Conservation (phyloP, 495 filamentous ascomycete species). For the Podospora sp. region DNA sequence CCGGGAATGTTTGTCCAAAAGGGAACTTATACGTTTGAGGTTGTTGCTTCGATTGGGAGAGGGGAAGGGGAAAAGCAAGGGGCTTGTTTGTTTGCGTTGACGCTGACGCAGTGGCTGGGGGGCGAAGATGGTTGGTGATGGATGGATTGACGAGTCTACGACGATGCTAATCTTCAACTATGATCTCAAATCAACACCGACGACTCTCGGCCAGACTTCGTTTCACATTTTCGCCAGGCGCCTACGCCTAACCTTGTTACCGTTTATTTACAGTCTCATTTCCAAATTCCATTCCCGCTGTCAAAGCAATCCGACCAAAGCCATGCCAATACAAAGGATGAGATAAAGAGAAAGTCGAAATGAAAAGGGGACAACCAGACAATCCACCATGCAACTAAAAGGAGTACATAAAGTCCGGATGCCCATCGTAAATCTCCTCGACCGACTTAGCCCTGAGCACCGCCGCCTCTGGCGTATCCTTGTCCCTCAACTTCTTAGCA, state of each 20-base stretch:
- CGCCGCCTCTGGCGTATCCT: conserved; percentile 15
- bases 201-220: no score
- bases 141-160: no score
- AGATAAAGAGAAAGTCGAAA: no score
- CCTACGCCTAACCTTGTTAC: no score
- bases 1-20: conserved; percentile 9
- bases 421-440: conserved; percentile 21
- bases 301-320: no score
- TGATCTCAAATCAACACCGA: no score
- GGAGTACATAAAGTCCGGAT: conserved; percentile 25
- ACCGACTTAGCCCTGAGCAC: conserved; percentile 9
- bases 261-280: no score
- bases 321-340: background rate
- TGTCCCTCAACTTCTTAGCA: conserved; percentile 16
- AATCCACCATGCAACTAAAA: no score
- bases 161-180: no score
- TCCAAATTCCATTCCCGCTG: no score
- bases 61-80: background rate
- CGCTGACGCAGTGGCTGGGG: conserved; percentile 13
- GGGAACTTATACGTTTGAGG: conserved; percentile 12
- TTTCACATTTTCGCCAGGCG: no score
- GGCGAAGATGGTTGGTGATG: background rate
- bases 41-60: conserved; percentile 2
- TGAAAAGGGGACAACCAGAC: no score
- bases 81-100: conserved; percentile 12